Conservation (phyloP, 176 grass and related monocot genomes). For the Dactylis glomerata region DNA sequence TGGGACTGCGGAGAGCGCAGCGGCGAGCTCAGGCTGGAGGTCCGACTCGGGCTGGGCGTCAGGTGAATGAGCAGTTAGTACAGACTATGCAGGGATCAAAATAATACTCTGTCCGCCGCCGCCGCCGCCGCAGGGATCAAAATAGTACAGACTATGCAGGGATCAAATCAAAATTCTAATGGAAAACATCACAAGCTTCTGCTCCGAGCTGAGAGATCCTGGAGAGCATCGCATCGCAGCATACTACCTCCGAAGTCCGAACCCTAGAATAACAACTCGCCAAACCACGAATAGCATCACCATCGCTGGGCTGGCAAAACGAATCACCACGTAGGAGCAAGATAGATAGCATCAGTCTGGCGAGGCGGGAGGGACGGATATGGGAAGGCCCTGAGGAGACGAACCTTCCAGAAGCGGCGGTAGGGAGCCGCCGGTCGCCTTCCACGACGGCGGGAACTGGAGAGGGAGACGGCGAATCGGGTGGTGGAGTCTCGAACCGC, state of each 20-base stretch:
- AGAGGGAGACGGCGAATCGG: neutral
- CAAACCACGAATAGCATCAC: no score
- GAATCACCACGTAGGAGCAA: neutral
- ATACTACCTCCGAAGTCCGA: no score
- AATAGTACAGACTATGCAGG: neutral
- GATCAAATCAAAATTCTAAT: neutral
- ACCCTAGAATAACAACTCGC: no score
- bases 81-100: neutral
- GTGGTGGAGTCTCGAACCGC: neutral
- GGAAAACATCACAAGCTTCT: neutral
- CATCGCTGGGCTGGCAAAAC: neutral
- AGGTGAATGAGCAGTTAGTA: neutral
- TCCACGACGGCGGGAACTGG: conserved; percentile 20
- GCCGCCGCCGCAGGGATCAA: no score
- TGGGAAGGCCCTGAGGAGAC: neutral
- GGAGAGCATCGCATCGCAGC: conserved; percentile 36
- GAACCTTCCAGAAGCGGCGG: conserved; percentile 6
- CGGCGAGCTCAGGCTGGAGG: no score
- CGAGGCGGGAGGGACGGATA: neutral
- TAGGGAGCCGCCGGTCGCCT: neutral
- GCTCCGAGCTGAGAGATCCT: conserved; percentile 46
- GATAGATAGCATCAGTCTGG: neutral
- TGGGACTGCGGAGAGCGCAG: no score
- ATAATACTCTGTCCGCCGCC: no score
- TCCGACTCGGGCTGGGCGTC: no score